Evolutionary conservation across 2,329 filamentous ascomycete genomes (phyloP), one percentile per base, ranked within the genome.

Genomic region (Neofusicoccum cordaticola): DNA sequence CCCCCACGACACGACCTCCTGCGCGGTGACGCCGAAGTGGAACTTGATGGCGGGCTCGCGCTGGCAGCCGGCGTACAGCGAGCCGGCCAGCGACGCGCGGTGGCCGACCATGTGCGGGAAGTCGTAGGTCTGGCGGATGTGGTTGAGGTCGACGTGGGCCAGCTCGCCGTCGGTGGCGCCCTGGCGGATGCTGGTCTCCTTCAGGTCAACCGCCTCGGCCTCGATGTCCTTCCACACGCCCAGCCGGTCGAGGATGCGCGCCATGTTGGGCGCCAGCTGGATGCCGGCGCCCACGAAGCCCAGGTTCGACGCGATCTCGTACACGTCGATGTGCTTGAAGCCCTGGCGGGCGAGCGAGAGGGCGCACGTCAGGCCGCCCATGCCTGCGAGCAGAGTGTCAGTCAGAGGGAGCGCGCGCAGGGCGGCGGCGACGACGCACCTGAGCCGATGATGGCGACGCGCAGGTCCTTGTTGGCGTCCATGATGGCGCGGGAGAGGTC

Each of bases 221-320:
- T 86, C 86, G 67, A 95, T 91, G 15, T 83, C 81, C 17, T 83
- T 78, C 90, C 91, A 94, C 65, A 90, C 89, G 9, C 88, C 91
- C 44, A 93, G 79, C 13, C 83, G 81, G 72, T 92, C 88, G 12
- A 95, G 82, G 8, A 95, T 90, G 2, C 90, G 85, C 3, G 88
- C 88, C 84, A 94, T 90, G 69, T 95, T 96, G 0, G 91, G 91
- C 0, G 91, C 90, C 65, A 94, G 82, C 74, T 96, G 92, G 68
- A 95, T 94, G 4, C 92, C 92, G 1, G 92, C 92, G 27, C 92
- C 92, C 0, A 94, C 90, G 70, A 94, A 94, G 4, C 91, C 91
- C 3, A 94, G 83, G 68, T 87, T 85, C 4, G 88, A 85, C 0
- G 90, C 90, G 41, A 83, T 85, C 74, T 94, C 91, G 74, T 88